Evolutionary conservation across 192 early-diverging fungal species (phyloP), one percentile per base, ranked within the genome.

Genomic region (Allomyces arbusculus): DNA sequence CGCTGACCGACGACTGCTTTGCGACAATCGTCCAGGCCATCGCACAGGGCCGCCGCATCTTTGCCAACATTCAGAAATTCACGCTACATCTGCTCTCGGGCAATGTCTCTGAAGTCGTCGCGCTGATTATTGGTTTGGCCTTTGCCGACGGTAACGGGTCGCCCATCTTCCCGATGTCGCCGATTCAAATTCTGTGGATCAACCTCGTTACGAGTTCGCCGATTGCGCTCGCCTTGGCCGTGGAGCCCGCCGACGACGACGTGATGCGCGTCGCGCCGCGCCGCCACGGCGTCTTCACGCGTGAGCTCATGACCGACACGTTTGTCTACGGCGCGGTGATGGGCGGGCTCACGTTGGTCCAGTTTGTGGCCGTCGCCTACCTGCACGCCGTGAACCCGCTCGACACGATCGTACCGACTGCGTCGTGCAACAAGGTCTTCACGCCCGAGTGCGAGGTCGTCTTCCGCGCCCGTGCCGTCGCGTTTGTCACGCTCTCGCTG

Each of bases 61-160:
- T 94, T 80, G 91, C 91, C 79, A 98, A 98, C 77, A 98, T 98
- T 74, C 77, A 88, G 44, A 97, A 96, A 79, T 96, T 98, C 66
- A 88, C 97, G 66, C 84, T 98, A 20, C 94, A 97, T 72, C 80
- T 97, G 66, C 69, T 95, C 61, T 93, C 88, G 89, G 92, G 92
- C 7, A 98, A 98, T 73, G 94, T 98, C 58, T 91, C 95, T 71
- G 92, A 92, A 62, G 94, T 95, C 79, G 85, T 96, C n/a, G 94
- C 95, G 40, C 94, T 94, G 55, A 90, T 94, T 0, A 85, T 96
- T 78, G 89, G 89, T 33, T 71, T 92, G 24, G 85, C 82, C 8
- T 87, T 90, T 71, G 74, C 70, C n/a, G 87, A 89, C 73, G 45
- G 26, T 6, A 65, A 72, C 33, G 76, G 78, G 33, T 70, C 75